These are phyloP conservation scores for Epichloe sibirici DNA, from an alignment of 2,329 filamentous ascomycete species.

Conservation along the genomic window DNA sequence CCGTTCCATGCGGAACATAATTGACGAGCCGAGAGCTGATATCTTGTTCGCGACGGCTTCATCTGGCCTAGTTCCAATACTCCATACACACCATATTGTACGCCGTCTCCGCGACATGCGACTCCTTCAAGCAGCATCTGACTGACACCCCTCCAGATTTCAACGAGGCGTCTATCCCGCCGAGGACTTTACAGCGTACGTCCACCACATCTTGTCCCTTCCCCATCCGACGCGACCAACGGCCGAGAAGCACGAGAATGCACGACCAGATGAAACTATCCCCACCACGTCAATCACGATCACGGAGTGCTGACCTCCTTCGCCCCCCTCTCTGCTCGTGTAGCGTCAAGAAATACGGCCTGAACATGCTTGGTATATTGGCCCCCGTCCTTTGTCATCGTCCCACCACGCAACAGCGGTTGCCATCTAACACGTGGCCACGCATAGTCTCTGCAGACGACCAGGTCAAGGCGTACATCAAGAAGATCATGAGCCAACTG, in stretches of 20 bases:
- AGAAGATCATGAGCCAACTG: constrained; percentile 96
- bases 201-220: constrained; percentile 4
- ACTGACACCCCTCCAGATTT: constrained; percentile 44
- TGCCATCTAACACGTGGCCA: constrained; percentile 4
- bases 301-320: neutral
- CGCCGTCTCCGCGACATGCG: constrained; percentile 12
- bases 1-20: neutral
- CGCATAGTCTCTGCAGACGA: constrained; percentile 75
- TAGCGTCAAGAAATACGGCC: constrained; percentile 92
- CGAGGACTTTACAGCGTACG: constrained; percentile 88
- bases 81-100: constrained; percentile 95
- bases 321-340: neutral
- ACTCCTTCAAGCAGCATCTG: neutral
- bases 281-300: neutral
- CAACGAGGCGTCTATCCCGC: constrained; percentile 80
- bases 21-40: constrained; percentile 1
- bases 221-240: neutral
- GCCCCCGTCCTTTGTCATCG: too few species aligned
- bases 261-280: too few species aligned
- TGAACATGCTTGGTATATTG: constrained; percentile 77
- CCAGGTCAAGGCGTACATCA: constrained; percentile 98
- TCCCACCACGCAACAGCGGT: neutral
- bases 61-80: constrained; percentile 67
- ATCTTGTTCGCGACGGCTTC: neutral
- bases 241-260: neutral